phyloP scores from a whole-genome alignment of 2,329 filamentous ascomycete species.

The Diaporthe aspalathi region DNA sequence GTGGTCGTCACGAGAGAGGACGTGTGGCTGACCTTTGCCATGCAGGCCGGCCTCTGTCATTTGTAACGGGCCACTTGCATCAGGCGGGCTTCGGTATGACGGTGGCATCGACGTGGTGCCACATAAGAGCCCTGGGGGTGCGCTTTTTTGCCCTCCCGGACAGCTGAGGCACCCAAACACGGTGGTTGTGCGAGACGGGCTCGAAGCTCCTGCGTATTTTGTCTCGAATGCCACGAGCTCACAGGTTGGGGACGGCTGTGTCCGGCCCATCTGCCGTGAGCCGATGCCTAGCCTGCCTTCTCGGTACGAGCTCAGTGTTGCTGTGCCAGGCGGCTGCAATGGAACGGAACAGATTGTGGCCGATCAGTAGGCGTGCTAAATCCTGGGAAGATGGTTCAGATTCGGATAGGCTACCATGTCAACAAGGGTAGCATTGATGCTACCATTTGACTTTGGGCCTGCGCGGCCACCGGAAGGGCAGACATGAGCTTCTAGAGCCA shows the following conservation, averaged over 20 bases:
- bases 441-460: not conserved
- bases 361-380: not conserved
- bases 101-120: constrained; percentile 19
- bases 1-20: constrained; percentile 16
- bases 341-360: too few species aligned
- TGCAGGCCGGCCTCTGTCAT: constrained; percentile 34
- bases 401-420: not conserved
- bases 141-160: not conserved
- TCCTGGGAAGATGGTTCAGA: not conserved
- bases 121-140: constrained; percentile 3
- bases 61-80: constrained; percentile 39
- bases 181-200: not conserved
- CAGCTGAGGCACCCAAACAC: not conserved
- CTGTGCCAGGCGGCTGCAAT: too few species aligned
- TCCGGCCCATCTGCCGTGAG: not conserved
- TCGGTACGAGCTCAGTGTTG: not conserved
- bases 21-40: constrained; percentile 30
- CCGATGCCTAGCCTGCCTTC: not conserved
- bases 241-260: not conserved
- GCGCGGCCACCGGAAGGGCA: not conserved
- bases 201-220: not conserved
- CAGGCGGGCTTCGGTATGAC: not conserved
- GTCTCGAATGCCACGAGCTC: not conserved
- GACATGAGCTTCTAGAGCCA: not conserved
- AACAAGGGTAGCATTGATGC: not conserved